Evolutionary conservation across 805 yeast species (phyloP), one percentile per base, ranked within the genome.

Genomic region (Hanseniaspora mollemarum): DNA sequence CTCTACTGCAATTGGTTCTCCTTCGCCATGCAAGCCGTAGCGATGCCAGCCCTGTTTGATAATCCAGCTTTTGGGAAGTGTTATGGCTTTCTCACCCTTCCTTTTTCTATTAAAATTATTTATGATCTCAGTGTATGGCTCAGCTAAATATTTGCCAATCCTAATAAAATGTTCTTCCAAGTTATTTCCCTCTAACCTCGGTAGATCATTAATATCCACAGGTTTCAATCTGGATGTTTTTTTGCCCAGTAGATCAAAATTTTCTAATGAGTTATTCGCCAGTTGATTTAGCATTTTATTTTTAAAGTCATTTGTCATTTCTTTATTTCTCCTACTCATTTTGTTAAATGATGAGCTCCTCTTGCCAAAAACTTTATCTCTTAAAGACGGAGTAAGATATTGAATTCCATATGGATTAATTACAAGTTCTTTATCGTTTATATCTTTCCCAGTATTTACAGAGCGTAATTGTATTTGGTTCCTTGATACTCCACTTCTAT

Each of bases 81-180:
- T 75, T 61, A 62, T 18, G 7, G 12, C 22, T 12, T 25, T 10
- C 19, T 35, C 18, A 3, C 6, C 6, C 18, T 37, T 36, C n/a
- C 9, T 29, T 8, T 13, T 7, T 0, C 8, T 22, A 8, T 36
- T 10, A 21, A 8, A 28, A 5, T 21, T 24, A n/a, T 46, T 25
- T 29, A 46, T 37, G 9, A 46, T 46, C 8, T 32, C 22, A 2
- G 41, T 38, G 25, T 83, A 88, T 0, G 86, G 83, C 40, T 76
- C 74, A 0, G 81, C 66, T 43, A 77, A 73, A 52, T 69, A 65
- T 21, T 66, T 59, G 0, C 95, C 97, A 2, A 87, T 61, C 54
- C 75, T 72, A 57, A 78, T 73, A 62, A 92, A 92, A 68, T 92
- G 99, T 59, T 86, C 95, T 60, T 84, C 94, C 7, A 92, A 64